Evolutionary conservation across 208 protist species (phyloP).

Genomic region (Crithidia expoeki): DNA sequence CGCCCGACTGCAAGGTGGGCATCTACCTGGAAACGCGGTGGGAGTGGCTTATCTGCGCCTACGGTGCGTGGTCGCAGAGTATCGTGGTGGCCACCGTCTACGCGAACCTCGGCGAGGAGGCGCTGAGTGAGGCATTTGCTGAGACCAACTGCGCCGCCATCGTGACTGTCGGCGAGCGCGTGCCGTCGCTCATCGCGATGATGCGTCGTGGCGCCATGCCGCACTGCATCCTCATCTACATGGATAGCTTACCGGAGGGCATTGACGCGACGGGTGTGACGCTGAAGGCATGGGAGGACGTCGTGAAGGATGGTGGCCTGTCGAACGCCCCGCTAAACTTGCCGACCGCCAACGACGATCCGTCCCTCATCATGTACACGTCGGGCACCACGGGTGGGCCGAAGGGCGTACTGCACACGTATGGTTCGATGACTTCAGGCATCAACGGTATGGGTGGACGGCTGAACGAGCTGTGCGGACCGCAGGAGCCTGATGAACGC

Average conservation of each 20-base stretch:
- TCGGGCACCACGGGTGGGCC: slow-evolving; percentile 92
- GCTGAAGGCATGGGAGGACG: slow-evolving; percentile 60
- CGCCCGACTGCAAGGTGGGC: slow-evolving; percentile 41
- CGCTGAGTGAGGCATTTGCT: slow-evolving; percentile 62
- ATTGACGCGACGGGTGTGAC: slow-evolving; percentile 40
- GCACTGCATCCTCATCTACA: slow-evolving; percentile 57
- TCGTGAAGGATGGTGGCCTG: slow-evolving; percentile 23
- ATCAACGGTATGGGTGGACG: slow-evolving; percentile 49
- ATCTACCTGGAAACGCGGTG: slow-evolving; percentile 87
- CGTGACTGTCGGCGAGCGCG: slow-evolving; percentile 62
- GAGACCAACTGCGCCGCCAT: slow-evolving; percentile 70
- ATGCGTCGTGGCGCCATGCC: slow-evolving; percentile 75
- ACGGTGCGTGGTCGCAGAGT: slow-evolving; percentile 71
- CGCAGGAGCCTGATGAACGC: slow-evolving; percentile 31
- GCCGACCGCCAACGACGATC: slow-evolving; percentile 35
- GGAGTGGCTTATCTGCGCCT: slow-evolving; percentile 78
- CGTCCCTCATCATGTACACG: slow-evolving; percentile 66
- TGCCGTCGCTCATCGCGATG: slow-evolving; percentile 45
- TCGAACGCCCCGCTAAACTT: slow-evolving; percentile 16
- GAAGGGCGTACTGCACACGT: slow-evolving; percentile 90
- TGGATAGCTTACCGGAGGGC: slow-evolving; percentile 43
- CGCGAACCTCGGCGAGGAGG: slow-evolving; percentile 83
- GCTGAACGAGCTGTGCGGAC: slow-evolving; percentile 24
- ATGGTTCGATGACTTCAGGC: slow-evolving; percentile 61
- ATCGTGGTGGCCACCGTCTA: slow-evolving; percentile 79